Base-by-base conservation (phyloP, 805 yeast genomes). In the Spathaspora girioi region DNA sequence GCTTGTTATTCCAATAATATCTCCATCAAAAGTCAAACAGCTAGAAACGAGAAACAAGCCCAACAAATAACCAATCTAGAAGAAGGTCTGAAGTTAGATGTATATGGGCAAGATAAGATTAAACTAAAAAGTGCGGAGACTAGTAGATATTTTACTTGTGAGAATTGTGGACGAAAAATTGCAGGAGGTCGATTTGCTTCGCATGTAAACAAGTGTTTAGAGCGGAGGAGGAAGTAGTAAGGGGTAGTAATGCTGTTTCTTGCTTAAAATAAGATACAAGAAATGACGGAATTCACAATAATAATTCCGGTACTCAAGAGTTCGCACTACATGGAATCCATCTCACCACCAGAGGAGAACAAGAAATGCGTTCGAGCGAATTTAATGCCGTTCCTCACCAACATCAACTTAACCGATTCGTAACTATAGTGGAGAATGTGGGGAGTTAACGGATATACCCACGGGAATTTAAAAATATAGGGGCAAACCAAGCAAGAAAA, bases 151-250 rank as follows among this genome's bases (percentile, higher is more conserved):
- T 89, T 90, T 59, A 80, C 75, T 50, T 93, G 99, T 69, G 77
- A 78, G 4, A 86, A 87, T 57, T 93, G 99, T 67, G 84, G 82
- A 17, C 76, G 99, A 51, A 89, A 86, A 60, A 86, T 93, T 7
- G 93, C 97, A 0, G 97, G 96, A 0, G 86, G 89, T 38, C 74
- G 99, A 52, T 92, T 89, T 75, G 97, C 98, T 1, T 91, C 89
- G 42, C 99, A 93, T 68, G 77, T 93, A 29, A 96, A 91, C 64
- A 83, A 96, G 59, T 93, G 99, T 64, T 68, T 91, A 20, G 89
- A 89, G 43, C 87, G 97, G 11, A 78, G 88, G 52, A 73, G 68
- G 35, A 57, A 57, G 48, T 64, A 54, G 40, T 7, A 14, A 35
- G 6, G 6, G 26, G 6, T 23, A 23, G 26, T 23, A 23, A 23